Evolutionary conservation across 1,284 basidiomycete species (phyloP), one percentile per base, ranked within the genome.

Genomic region (Melampsora allii-populina): DNA sequence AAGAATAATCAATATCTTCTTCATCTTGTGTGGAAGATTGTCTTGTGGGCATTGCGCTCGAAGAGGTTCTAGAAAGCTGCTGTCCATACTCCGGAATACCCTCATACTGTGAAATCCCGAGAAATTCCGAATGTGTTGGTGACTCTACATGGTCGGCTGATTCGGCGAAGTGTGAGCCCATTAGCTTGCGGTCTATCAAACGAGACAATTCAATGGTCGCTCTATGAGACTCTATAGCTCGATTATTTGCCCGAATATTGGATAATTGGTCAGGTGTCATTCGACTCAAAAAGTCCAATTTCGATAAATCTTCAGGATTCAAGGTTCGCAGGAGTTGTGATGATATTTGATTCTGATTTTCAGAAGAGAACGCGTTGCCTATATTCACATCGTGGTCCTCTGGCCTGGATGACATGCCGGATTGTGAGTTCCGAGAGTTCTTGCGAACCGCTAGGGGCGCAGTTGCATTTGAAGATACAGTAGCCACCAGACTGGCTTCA

Each of bases 401-500:
- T 21, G 50, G 50, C 27, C 27, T 56, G 50, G 50, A 21, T 56
- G 50, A 56, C 27, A 29, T 29, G 10, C n/a, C 50, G 21, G n/a
- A 29, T 24, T 56, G 50, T 6, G 50, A 56, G 9, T 56, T 21
- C 9, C 27, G 50, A 24, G 50, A 56, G n/a, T 21, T 56, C 24
- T 56, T 56, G n/a, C 50, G 50, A 10, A 56, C 17, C 50, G 50
- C 50, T 29, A 56, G 50, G 21, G 50, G 50, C 50, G 50, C 50
- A 56, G 50, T 56, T 2, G 50, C 50, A 9, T 24, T 29, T 6
- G 50, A 24, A 29, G 5, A 56, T 24, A 42, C 39, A 9, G n/a
- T 56, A 56, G 14, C 21, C 27, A 29, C 21, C 27, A 29, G 12
- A 29, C 50, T 29, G n/a, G 50, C n/a, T 21, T 56, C 50, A 56